Conservation (phyloP, 2,329 filamentous ascomycete genomes). For the Sporothrix mexicana region DNA sequence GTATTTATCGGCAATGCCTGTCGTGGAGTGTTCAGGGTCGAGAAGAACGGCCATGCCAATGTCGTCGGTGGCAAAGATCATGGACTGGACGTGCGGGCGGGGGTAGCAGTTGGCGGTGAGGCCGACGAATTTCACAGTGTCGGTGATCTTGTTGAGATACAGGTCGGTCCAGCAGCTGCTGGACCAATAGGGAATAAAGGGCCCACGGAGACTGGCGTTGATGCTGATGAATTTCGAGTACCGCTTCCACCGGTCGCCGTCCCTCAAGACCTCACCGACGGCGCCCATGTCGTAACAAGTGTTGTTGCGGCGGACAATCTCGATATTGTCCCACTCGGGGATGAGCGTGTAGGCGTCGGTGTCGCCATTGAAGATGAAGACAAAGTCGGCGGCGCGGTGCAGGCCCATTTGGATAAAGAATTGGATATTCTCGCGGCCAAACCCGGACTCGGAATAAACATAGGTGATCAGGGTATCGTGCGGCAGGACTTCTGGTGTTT, state of each 20-base stretch:
- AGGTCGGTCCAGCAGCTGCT: constrained; percentile 48
- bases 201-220: constrained; percentile 47
- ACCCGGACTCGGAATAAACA: constrained; percentile 46
- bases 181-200: constrained; percentile 47
- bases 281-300: constrained; percentile 48
- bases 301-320: constrained; percentile 43
- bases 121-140: constrained; percentile 47
- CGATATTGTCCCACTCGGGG: constrained; percentile 44
- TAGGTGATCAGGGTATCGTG: constrained; percentile 38
- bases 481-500: background rate
- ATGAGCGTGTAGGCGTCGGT: constrained; percentile 41
- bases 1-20: constrained; percentile 38
- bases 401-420: constrained; percentile 49
- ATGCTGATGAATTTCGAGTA: constrained; percentile 48
- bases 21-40: constrained; percentile 43
- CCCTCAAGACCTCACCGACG: constrained; percentile 45
- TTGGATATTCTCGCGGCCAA: constrained; percentile 44
- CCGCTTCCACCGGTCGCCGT: constrained; percentile 44
- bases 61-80: constrained; percentile 49
- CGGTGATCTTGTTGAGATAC: constrained; percentile 44
- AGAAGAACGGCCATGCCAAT: constrained; percentile 48
- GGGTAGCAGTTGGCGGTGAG: constrained; percentile 48
- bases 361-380: constrained; percentile 50
- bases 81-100: constrained; percentile 47
- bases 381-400: constrained; percentile 48